phyloP scores from a whole-genome alignment of 305 asterid genomes.

The Fraxinus latifolia region DNA sequence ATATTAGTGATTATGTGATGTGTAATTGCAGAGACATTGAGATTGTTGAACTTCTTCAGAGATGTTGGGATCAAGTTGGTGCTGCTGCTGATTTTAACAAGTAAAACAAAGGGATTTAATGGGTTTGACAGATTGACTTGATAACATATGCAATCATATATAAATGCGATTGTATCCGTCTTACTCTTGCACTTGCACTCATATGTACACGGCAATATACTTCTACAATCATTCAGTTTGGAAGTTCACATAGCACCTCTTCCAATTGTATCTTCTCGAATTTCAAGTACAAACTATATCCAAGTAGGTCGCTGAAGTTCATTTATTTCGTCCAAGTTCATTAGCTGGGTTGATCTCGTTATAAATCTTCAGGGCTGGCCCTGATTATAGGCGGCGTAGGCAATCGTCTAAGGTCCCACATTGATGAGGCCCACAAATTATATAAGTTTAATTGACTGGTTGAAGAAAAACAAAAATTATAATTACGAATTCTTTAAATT shows the following conservation, averaged over 20 bases:
- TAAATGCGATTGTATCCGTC: neutral
- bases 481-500: no score
- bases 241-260: neutral
- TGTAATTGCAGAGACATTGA: slow-evolving; percentile 32
- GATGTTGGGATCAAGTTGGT: slow-evolving; percentile 36
- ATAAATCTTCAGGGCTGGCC: no score
- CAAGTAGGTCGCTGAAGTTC: no score
- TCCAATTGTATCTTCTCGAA: neutral
- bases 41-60: slow-evolving; percentile 37
- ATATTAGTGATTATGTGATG: neutral
- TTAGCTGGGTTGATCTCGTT: no score
- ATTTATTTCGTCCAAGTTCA: no score
- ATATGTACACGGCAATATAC: neutral
- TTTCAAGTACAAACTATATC: neutral
- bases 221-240: neutral
- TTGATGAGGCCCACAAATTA: no score
- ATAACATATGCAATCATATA: neutral
- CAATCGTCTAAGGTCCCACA: no score
- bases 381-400: no score
- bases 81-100: slow-evolving; percentile 13
- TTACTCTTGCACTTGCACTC: neutral
- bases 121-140: slow-evolving; percentile 8
- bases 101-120: slow-evolving; percentile 22
- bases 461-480: no score
- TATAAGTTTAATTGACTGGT: no score